Evolutionary conservation across 1,284 basidiomycete genomes (phyloP).

Genomic region (Rhodofomes roseus): DNA sequence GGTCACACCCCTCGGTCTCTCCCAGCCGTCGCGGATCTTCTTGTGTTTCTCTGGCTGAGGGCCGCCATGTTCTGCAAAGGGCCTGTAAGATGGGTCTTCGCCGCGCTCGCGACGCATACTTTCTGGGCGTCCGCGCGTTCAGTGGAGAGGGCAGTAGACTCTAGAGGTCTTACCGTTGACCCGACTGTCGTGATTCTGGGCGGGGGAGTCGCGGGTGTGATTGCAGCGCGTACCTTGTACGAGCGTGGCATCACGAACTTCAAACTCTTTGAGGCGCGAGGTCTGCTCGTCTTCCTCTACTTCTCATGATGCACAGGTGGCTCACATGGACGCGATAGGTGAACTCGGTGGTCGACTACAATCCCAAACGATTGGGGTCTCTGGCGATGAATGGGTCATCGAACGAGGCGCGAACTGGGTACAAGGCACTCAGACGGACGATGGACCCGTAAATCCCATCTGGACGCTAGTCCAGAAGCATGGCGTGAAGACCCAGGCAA

Average conservation of each 20-base stretch:
- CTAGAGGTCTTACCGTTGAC: slow-evolving; percentile 5
- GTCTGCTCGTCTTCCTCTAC: slow-evolving; percentile 5
- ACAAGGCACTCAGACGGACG: slow-evolving; percentile 42
- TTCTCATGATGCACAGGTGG: neutral
- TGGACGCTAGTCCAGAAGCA: slow-evolving; percentile 53
- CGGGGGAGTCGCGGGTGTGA: slow-evolving; percentile 63
- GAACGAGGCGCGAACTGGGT: slow-evolving; percentile 66
- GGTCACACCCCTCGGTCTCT: neutral
- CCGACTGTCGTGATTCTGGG: slow-evolving; percentile 48
- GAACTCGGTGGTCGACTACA: slow-evolving; percentile 60
- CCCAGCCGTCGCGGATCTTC: neutral
- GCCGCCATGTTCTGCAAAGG: neutral
- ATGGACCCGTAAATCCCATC: slow-evolving; percentile 55
- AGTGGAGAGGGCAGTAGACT: neutral
- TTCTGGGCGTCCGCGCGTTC: neutral
- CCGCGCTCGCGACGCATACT: neutral
- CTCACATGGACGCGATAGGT: no score
- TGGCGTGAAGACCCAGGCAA: slow-evolving; percentile 42
- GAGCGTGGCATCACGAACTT: slow-evolving; percentile 52
- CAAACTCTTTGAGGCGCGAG: slow-evolving; percentile 54
- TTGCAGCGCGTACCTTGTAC: slow-evolving; percentile 58
- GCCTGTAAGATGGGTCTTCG: neutral
- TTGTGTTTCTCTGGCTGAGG: neutral
- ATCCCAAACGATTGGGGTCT: slow-evolving; percentile 37
- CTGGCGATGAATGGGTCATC: slow-evolving; percentile 35